These are phyloP conservation scores for Paxillus ammoniavirescens DNA, from an alignment of 768 basidiomycete species.

Conservation along the genomic window DNA sequence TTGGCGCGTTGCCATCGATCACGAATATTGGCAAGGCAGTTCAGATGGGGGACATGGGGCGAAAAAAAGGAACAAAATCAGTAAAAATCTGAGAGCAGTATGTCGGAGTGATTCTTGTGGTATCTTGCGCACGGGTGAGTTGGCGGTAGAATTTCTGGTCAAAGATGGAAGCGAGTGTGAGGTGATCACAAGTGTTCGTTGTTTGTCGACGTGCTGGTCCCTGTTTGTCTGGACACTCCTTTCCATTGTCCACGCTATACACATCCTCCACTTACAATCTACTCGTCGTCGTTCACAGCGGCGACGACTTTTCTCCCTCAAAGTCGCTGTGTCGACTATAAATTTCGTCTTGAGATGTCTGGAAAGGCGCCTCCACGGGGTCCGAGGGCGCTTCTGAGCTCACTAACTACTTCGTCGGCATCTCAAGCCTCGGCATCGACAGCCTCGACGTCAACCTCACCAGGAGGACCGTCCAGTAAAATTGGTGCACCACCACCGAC, in stretches of 20 bases:
- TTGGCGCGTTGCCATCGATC: neutral
- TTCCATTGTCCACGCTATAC: slow-evolving; percentile 6
- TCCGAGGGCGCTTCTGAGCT: slow-evolving; percentile 63
- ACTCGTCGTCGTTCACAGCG: slow-evolving; percentile 25
- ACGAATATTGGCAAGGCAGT: neutral
- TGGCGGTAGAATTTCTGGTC: neutral
- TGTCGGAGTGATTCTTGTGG: neutral
- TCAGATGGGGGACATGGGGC: neutral
- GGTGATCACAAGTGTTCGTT: slow-evolving; percentile 6
- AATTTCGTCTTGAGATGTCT: slow-evolving; percentile 49
- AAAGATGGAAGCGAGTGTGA: slow-evolving; percentile 16
- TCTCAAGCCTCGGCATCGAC: slow-evolving; percentile 32
- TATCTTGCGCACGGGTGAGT: neutral
- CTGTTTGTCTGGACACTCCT: slow-evolving; percentile 9
- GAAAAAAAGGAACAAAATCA: neutral
- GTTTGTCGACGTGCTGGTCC: slow-evolving; percentile 15
- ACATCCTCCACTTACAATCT: slow-evolving; percentile 5
- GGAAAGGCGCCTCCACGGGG: slow-evolving; percentile 77
- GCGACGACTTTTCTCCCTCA: slow-evolving; percentile 12
- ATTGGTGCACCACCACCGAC: slow-evolving; percentile 61
- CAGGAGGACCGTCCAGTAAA: slow-evolving; percentile 33
- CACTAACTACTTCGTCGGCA: slow-evolving; percentile 30
- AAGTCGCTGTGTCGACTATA: neutral
- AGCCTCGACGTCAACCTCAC: slow-evolving; percentile 34
- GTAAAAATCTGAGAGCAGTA: neutral